phyloP scores from a whole-genome alignment of 306 rosid genomes.

The Medicago arabica region DNA sequence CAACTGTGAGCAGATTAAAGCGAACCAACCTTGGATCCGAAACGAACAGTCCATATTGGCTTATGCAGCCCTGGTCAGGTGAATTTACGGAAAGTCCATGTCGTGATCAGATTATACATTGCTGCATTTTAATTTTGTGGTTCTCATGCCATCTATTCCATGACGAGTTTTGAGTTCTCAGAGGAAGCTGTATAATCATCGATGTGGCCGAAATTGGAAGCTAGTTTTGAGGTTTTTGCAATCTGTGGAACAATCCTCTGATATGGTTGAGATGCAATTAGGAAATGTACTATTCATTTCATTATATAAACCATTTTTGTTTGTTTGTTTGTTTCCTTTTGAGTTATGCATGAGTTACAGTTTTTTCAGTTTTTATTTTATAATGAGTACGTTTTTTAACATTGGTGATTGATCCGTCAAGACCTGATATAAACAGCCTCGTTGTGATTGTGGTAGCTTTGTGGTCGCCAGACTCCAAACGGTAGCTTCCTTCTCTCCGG shows the following conservation, averaged over 20 bases:
- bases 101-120: not conserved
- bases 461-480: too few relatives aligned
- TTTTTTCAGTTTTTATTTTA: slow-evolving; percentile 19
- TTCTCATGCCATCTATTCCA: slow-evolving; percentile 59
- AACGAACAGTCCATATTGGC: too few relatives aligned
- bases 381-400: not conserved
- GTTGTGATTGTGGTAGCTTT: too few relatives aligned
- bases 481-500: too few relatives aligned
- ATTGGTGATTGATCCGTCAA: not conserved
- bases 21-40: too few relatives aligned
- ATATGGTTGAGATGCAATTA: slow-evolving; percentile 79
- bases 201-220: slow-evolving; percentile 84
- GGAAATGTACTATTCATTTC: slow-evolving; percentile 83
- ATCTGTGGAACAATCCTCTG: slow-evolving; percentile 79
- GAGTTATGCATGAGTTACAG: slow-evolving; percentile 12
- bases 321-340: slow-evolving; percentile 36
- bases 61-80: too few relatives aligned
- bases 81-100: too few relatives aligned
- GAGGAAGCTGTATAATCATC: slow-evolving; percentile 61
- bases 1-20: too few relatives aligned
- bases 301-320: slow-evolving; percentile 25
- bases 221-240: slow-evolving; percentile 86
- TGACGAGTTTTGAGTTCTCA: slow-evolving; percentile 59
- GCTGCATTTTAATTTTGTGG: slow-evolving; percentile 75
- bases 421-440: too few relatives aligned